Conservation (phyloP, 164 flowering plant genomes). For the Magnolia sinica region DNA sequence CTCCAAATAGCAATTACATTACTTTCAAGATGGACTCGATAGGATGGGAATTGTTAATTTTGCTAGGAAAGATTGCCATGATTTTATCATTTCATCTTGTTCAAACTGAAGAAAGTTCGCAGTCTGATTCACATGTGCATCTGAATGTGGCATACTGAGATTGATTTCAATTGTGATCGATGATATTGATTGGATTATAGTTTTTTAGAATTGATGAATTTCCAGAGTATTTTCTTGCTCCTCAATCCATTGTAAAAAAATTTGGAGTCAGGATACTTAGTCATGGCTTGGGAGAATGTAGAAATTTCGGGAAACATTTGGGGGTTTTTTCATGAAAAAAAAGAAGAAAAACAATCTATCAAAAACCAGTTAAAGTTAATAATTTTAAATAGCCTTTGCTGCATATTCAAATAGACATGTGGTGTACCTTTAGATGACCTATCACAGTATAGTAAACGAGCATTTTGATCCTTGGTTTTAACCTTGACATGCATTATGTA, state of each 20-base stretch:
- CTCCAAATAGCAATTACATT: neutral
- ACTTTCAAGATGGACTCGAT: neutral
- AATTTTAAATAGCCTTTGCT: neutral
- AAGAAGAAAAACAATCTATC: neutral
- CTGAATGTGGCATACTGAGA: neutral
- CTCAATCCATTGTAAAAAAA: neutral
- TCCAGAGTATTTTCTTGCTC: neutral
- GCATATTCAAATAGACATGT: neutral
- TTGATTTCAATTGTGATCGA: neutral
- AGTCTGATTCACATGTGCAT: neutral
- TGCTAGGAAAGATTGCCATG: neutral
- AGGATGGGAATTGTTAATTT: neutral
- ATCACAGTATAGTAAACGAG: too few relatives aligned
- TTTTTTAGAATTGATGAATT: neutral
- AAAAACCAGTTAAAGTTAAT: too few relatives aligned
- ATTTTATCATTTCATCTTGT: neutral
- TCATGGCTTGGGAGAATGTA: neutral
- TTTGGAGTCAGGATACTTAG: neutral
- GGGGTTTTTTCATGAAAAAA: neutral
- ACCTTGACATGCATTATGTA: neutral
- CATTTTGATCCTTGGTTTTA: neutral
- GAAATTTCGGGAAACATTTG: neutral
- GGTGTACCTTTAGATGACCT: neutral
- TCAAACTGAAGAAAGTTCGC: neutral
- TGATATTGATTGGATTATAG: neutral